Base-by-base conservation (phyloP, 2,329 filamentous ascomycete species). In the Mycosphaerella arachidis region DNA sequence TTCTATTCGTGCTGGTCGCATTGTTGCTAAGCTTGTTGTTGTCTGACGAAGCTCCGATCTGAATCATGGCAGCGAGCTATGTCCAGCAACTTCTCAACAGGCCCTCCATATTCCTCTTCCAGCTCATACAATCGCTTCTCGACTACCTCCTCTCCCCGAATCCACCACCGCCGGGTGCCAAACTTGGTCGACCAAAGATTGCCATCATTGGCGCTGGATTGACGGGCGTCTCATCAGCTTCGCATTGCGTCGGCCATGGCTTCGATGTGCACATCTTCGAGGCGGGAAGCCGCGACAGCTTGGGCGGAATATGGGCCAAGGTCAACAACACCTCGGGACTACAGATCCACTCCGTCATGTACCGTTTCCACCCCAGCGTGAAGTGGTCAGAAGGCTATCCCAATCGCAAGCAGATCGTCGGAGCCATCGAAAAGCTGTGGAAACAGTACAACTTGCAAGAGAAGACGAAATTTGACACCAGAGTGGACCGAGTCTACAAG, bases 261-360 rank as follows among this genome's bases (percentile, higher is more conserved):
- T 93, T 93, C 66, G 89, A 94, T 63, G 88, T 91, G 6, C 82
- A 83, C 20, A 84, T 95, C 43, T 95, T 95, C 65, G 91, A 95
- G 71, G 84, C 85, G 7, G 88, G 88, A 1, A 74, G 80, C 4
- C 79, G 85, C 63, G 81, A 89, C 16, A 80, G 84, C 27, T 73
- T 95, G 0, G 70, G 69, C 12, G 69, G 69, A n/a, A 71, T 72
- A 31, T 71, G 69, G 70, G 68, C 68, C 7, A 65, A 66, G 57
- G 68, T 66, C 60, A 90, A 86, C 82, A 89, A 89, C 55, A 93
- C 89, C 0, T 92, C 89, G 0, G 85, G 88, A 16, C 81, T 95
- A 0, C 90, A 94, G 70, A 92, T 95, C 24, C 90, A 95, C 72
- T 90, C 86, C 20, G 74, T 92, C 59, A 94, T 94, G 90, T 95